phyloP scores from a whole-genome alignment of 176 grass and related monocot species.

The Aegilops umbellulata region DNA sequence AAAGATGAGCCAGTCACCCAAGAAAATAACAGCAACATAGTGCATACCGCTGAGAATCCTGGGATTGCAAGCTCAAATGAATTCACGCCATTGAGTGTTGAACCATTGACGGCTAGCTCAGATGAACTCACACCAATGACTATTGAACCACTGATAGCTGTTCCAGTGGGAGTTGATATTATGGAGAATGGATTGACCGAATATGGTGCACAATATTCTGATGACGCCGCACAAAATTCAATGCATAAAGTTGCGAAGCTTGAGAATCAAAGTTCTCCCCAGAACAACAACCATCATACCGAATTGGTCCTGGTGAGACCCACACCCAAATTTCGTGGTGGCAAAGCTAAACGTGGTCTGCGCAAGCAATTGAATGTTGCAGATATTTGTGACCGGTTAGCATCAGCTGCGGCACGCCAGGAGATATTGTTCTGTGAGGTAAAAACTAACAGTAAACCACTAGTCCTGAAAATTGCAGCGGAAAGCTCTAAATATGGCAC shows the following conservation, averaged over 20 bases:
- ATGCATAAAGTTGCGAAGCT: constrained; percentile 29
- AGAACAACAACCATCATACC: constrained; percentile 32
- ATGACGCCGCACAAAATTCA: constrained; percentile 39
- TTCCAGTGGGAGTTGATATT: constrained; percentile 64
- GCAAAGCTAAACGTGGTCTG: constrained; percentile 61
- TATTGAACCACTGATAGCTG: constrained; percentile 66
- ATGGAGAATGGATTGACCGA: constrained; percentile 45
- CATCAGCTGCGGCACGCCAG: constrained; percentile 60
- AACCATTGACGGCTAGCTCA: constrained; percentile 31
- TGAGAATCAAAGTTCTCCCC: constrained; percentile 27
- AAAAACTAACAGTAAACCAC: neutral
- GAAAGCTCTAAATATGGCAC: neutral
- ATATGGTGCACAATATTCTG: constrained; percentile 28
- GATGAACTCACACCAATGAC: constrained; percentile 43
- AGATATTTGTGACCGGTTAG: constrained; percentile 61
- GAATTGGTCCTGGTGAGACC: constrained; percentile 38
- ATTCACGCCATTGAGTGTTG: constrained; percentile 34
- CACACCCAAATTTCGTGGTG: constrained; percentile 41
- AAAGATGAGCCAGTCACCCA: constrained; percentile 15
- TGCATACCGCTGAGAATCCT: constrained; percentile 24
- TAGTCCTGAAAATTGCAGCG: neutral
- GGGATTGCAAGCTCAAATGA: constrained; percentile 23
- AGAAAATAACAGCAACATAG: constrained; percentile 16
- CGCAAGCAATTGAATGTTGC: constrained; percentile 55
- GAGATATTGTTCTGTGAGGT: constrained; percentile 88